Evolutionary conservation across 345 rosid species (phyloP).

Genomic region (Luvunga scandens): DNA sequence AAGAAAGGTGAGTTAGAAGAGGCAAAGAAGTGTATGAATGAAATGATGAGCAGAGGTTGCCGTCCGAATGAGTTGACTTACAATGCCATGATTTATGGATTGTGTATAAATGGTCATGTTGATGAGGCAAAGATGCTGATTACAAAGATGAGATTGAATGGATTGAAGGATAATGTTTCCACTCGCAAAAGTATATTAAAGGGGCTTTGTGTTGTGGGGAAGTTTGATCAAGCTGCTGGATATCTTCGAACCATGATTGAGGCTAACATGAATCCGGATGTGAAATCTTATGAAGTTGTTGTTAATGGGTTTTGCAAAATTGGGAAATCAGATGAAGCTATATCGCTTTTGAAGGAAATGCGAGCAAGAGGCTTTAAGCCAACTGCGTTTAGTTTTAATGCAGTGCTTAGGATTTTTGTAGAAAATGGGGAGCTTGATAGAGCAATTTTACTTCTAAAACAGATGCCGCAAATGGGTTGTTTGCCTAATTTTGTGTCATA

Average conservation of each 20-base stretch:
- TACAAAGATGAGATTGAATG: conserved; percentile 39
- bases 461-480: conserved; percentile 29
- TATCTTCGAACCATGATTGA: conserved; percentile 30
- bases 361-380: conserved; percentile 18
- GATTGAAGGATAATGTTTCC: conserved; percentile 31
- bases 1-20: conserved; percentile 36
- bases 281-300: conserved; percentile 24
- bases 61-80: conserved; percentile 33
- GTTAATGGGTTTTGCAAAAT: conserved; percentile 33
- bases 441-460: conserved; percentile 28
- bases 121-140: conserved; percentile 33
- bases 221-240: conserved; percentile 23
- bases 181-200: conserved; percentile 36
- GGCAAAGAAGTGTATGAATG: conserved; percentile 29
- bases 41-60: conserved; percentile 30
- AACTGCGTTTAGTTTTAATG: conserved; percentile 26
- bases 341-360: conserved; percentile 31
- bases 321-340: conserved; percentile 25
- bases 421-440: conserved; percentile 23
- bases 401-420: conserved; percentile 25
- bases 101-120: conserved; percentile 37
- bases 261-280: conserved; percentile 23
- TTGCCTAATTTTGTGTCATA: conserved; percentile 29
- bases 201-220: conserved; percentile 29
- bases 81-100: conserved; percentile 38